Evolutionary conservation across 495 filamentous ascomycete genomes (phyloP), one percentile per base, ranked within the genome.

Genomic region (Penicillium crystallinum): DNA sequence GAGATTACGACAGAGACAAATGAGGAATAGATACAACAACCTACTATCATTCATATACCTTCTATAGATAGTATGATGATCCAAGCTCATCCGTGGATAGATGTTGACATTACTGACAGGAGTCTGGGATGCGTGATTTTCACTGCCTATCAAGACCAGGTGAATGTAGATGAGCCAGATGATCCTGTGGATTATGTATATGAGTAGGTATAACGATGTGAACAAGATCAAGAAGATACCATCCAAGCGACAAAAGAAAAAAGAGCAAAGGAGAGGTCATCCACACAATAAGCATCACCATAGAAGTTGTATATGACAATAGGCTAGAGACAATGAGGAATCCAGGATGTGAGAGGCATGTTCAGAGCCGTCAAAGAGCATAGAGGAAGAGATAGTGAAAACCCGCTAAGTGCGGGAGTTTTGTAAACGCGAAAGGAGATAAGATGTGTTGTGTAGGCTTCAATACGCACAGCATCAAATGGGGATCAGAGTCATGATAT

Each of bases 351-450:
- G 50, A 55, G 51, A 57, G 31, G 31, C 30, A 31, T 39, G 31
- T 12, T 30, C 29, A 50, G 31, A 50, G 15, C 34, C 38, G 33
- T 11, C 19, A 25, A 21, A 21, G 31, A 43, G 23, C 5, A 36
- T 41, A 42, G 50, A 8, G 14, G 27, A 36, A 30, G 31, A 36
- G 25, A 49, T 46, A 59, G 33, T 23, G 38, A 53, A 37, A 43
- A 29, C 56, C 56, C 56, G 59, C 56, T 59, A 59, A 59, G 49
- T 51, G 46, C 12, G 18, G 38, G 11, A 22, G 19, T 52, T 60
- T 54, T 45, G 37, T 43, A 21, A 19, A 49, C 35, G 25, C 41
- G 4, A 38, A 37, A 46, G 38, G 30, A 44, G 25, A 38, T 17
- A 38, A 29, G 14, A n/a, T 7, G 25, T 55, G 55, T 56, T 39